Evolutionary conservation across 2,329 filamentous ascomycete species (phyloP).

Genomic region (Neurospora sp.): DNA sequence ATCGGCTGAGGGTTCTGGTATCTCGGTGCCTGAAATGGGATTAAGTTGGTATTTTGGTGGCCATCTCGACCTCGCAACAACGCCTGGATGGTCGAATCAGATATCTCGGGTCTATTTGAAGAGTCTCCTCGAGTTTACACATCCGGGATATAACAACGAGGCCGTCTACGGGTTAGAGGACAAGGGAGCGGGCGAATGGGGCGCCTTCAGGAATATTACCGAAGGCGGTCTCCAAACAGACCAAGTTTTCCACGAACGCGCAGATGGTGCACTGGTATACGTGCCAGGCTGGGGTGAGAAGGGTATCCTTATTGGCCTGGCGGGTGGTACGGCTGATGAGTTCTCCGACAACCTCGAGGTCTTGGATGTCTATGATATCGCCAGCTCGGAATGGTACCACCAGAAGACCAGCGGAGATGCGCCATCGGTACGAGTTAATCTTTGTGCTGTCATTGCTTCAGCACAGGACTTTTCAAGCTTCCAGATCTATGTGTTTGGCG

Average conservation of each 20-base stretch:
- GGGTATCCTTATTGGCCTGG: conserved; percentile 63
- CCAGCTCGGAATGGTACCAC: conserved; percentile 61
- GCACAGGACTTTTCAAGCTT: conserved; percentile 65
- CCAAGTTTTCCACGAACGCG: conserved; percentile 60
- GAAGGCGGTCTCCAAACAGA: conserved; percentile 57
- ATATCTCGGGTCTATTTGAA: conserved; percentile 59
- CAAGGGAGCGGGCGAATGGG: conserved; percentile 48
- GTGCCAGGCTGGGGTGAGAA: conserved; percentile 64
- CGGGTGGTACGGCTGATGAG: conserved; percentile 58
- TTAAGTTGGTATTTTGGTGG: conserved; percentile 73
- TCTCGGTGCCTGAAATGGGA: conserved; percentile 60
- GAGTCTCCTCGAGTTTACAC: conserved; percentile 66
- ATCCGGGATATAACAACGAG: conserved; percentile 57
- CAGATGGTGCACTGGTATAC: conserved; percentile 64
- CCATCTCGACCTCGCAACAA: conserved; percentile 54
- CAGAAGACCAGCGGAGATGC: conserved; percentile 56
- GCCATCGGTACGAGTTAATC: conserved; percentile 59
- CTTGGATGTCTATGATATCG: conserved; percentile 69
- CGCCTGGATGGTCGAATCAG: conserved; percentile 55
- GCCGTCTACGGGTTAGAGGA: conserved; percentile 47
- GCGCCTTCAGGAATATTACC: conserved; percentile 65
- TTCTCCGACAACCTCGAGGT: conserved; percentile 47
- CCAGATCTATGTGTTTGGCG: conserved; percentile 71
- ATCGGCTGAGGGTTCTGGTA: conserved; percentile 63
- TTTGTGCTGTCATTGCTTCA: conserved; percentile 59